Base-by-base conservation (phyloP, 768 basidiomycete genomes). In the Multifurca ochricompacta region DNA sequence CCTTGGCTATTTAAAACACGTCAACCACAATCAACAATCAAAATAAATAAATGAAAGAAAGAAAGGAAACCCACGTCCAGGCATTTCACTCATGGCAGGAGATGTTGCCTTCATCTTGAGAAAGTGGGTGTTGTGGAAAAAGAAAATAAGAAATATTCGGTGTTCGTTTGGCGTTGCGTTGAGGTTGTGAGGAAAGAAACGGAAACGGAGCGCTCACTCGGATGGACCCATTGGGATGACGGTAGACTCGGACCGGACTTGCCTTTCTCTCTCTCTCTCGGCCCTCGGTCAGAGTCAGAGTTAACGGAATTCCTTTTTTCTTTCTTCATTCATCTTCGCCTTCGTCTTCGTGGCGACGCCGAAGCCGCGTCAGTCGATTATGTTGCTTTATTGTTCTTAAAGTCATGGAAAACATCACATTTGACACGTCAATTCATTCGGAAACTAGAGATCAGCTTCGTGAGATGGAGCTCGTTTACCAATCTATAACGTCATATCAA, bases 21-120 rank as follows among this genome's bases (percentile, higher is more conserved):
- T 55, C 46, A 59, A 39, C 4, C 34, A 30, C 28, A 36, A 48
- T 46, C 48, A 32, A 31, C 41, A 46, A 54, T 21, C 21, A 49
- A 36, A 11, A n/a, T n/a, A 21, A 37, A 53, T 27, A 28, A 32
- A 60, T 27, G 25, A n/a, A 47, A 32, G n/a, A n/a, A n/a, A n/a
- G n/a, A n/a, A n/a, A n/a, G n/a, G n/a, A n/a, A 7, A 79, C 84
- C 69, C 67, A 87, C 88, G 74, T 69, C 83, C 83, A 40, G 89
- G 89, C 87, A 91, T 91, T 34, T 83, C 87, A 63, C 82, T 79
- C 42, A 69, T 70, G 63, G 77, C 75, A 51, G 74, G 66, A 68
- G 77, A 65, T 42, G 82, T 59, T 21, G 47, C 43, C 19, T 27
- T 55, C 60, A 61, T 61, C 11, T 53, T 53, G 43, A n/a, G 28